A percentile compares a stretch with the other conserved stretches of the same genome.
phyloP scores from a whole-genome alignment of 495 filamentous ascomycete species.

The Collariella sp. region DNA sequence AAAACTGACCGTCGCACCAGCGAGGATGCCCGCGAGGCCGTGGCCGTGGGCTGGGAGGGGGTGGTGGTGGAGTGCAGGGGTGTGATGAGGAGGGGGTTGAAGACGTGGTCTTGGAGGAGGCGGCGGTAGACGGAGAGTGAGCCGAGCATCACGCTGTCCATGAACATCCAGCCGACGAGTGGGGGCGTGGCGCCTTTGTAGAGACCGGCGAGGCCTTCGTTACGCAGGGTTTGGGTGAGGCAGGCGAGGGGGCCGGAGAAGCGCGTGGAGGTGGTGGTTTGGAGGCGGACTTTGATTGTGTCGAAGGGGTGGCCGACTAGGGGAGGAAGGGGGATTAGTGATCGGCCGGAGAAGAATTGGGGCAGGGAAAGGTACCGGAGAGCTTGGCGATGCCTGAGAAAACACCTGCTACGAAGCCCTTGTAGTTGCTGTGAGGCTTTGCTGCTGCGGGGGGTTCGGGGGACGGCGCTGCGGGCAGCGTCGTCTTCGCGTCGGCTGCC shows the following conservation, averaged over 20 bases:
- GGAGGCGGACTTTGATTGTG: conserved; percentile 90
- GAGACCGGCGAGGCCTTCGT: conserved; percentile 68
- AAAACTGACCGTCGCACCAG: conserved; percentile 83
- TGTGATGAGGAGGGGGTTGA: conserved; percentile 50
- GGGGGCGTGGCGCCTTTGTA: conserved; percentile 92
- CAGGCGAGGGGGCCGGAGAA: conserved; percentile 88
- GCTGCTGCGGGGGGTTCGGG: too few species aligned
- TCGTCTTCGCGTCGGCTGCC: conserved; percentile 3
- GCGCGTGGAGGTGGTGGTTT: conserved; percentile 67
- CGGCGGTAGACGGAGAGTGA: conserved; percentile 83
- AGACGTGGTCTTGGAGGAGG: conserved; percentile 68
- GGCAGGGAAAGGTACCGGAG: conserved; percentile 48
- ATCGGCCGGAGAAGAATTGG: neutral
- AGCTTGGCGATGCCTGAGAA: conserved; percentile 91
- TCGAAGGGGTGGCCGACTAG: conserved; percentile 64
- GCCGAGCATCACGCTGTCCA: conserved; percentile 94
- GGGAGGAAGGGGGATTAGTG: neutral
- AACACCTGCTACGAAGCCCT: conserved; percentile 88
- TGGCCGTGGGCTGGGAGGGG: conserved; percentile 70
- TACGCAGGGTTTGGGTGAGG: conserved; percentile 65
- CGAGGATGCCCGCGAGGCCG: conserved; percentile 75
- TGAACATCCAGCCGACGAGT: conserved; percentile 94
- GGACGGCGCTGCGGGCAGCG: conserved; percentile 5
- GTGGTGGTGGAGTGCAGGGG: conserved; percentile 24
- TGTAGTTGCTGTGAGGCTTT: conserved; percentile 49